Evolutionary conservation across 768 basidiomycete species (phyloP), one percentile per base, ranked within the genome.

Genomic region (Suillus plorans): DNA sequence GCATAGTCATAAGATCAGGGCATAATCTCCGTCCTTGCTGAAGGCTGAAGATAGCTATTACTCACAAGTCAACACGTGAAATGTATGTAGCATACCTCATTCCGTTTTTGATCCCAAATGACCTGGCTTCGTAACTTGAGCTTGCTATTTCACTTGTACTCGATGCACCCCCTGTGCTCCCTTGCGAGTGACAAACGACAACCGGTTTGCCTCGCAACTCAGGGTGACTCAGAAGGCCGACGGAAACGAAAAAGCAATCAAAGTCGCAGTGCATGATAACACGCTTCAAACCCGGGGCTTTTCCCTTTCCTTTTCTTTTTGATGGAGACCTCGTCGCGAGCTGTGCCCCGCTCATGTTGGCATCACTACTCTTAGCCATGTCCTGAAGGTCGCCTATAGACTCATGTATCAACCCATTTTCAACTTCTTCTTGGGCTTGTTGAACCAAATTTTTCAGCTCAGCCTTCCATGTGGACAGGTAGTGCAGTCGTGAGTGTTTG

Each of bases 131-230:
- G 70, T 99, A 99, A 72, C 94, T 96, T 12, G 92, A 86, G 70
- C 92, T 94, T 0, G 97, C 95, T 66, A 99, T 91, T 75, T 98
- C 97, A 68, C 94, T 97, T 41, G 96, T 98, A 63, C 92, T 94
- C 12, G 87, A 85, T 28, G 76, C 78, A 8, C 90, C 90, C 4
- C 89, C 92, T 67, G 88, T 88, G 2, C 73, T 78, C 0, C 89
- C 89, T 71, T 94, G 93, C 9, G 95, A 94, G 77, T 99, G 97
- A 71, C 97, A 99, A 0, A 99, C 97, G 0, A 97, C 95, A 10
- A 91, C 89, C 0, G 97, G 94, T 73, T 91, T 94, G 1, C 95
- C 95, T 61, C 86, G 86, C 53, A 97, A 77, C 65, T 97, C 85
- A 0, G 94, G 93, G 2, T 95, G 82, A 64, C 82, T 86, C 2